phyloP scores from a whole-genome alignment of 768 basidiomycete species.

The Boletus vinaceobasis region DNA sequence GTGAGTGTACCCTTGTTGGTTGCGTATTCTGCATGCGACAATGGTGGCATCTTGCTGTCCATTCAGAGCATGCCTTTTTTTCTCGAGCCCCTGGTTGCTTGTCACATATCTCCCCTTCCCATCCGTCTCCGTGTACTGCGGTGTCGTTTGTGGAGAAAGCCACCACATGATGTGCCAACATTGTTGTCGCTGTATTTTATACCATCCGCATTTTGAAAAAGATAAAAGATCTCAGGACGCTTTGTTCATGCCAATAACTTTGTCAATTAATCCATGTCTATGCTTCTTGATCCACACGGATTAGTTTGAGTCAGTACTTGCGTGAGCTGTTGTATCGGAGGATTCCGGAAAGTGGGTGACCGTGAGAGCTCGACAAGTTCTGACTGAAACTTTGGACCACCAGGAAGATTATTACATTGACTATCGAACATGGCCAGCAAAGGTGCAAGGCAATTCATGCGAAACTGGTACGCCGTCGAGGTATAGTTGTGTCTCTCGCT shows the following conservation, averaged over 20 bases:
- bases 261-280: conserved; percentile 20
- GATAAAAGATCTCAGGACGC: conserved; percentile 16
- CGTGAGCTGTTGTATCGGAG: conserved; percentile 3
- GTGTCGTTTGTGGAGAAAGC: conserved; percentile 10
- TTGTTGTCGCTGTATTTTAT: conserved; percentile 32
- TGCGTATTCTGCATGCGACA: not conserved
- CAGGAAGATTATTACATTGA: not conserved
- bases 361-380: conserved; percentile 12
- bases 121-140: conserved; percentile 1
- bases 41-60: conserved; percentile 8
- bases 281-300: conserved; percentile 9
- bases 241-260: conserved; percentile 28
- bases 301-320: not conserved
- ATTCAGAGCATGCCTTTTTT: conserved; percentile 8
- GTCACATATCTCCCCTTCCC: conserved; percentile 19
- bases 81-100: conserved; percentile 7
- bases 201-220: conserved; percentile 13
- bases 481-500: conserved; percentile 20
- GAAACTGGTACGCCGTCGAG: conserved; percentile 47
- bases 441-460: conserved; percentile 31
- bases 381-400: not conserved
- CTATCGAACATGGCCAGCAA: conserved; percentile 23
- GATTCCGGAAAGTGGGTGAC: conserved; percentile 9
- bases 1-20: conserved; percentile 15
- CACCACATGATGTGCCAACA: conserved; percentile 24